phyloP scores from a whole-genome alignment of 106 monocot genomes.

The Platanthera guangdongensis region DNA sequence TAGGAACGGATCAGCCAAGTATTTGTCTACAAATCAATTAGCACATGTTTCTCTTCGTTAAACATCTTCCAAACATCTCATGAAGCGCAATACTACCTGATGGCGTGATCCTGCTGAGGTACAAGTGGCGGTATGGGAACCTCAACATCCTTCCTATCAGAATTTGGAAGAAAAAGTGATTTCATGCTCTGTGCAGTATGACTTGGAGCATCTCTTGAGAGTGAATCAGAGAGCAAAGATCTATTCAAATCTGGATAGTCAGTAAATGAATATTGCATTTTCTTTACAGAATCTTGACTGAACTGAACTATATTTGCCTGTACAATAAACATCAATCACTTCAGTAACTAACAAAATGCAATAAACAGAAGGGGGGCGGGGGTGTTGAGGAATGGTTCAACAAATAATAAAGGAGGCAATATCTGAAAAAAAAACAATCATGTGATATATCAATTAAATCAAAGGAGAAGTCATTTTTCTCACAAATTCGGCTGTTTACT shows the following conservation, averaged over 20 bases:
- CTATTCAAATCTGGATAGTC: constrained; percentile 18
- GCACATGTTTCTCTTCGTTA: background rate
- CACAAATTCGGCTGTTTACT: too few species aligned
- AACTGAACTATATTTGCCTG: constrained; percentile 75
- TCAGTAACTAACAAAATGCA: background rate
- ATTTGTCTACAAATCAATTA: background rate
- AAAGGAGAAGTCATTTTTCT: too few species aligned
- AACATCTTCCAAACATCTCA: constrained; percentile 3
- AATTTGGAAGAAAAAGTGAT: constrained; percentile 15
- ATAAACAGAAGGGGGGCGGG: background rate
- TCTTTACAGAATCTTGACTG: constrained; percentile 60
- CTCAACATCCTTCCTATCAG: constrained; percentile 44
- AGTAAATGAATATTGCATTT: constrained; percentile 29
- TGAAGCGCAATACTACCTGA: constrained; percentile 47
- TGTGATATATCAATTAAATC: too few species aligned
- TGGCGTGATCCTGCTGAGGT: constrained; percentile 42
- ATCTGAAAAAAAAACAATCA: too few species aligned
- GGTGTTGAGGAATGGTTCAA: background rate
- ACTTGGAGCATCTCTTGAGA: constrained; percentile 18
- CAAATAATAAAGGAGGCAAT: too few species aligned
- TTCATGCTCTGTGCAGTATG: constrained; percentile 13
- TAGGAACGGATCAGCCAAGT: background rate
- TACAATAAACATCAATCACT: background rate
- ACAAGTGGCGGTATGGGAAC: constrained; percentile 83
- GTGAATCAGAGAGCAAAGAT: constrained; percentile 23